Base-by-base conservation (phyloP, 192 early-diverging fungal species). In the Rhizoclosmatium globosum region DNA sequence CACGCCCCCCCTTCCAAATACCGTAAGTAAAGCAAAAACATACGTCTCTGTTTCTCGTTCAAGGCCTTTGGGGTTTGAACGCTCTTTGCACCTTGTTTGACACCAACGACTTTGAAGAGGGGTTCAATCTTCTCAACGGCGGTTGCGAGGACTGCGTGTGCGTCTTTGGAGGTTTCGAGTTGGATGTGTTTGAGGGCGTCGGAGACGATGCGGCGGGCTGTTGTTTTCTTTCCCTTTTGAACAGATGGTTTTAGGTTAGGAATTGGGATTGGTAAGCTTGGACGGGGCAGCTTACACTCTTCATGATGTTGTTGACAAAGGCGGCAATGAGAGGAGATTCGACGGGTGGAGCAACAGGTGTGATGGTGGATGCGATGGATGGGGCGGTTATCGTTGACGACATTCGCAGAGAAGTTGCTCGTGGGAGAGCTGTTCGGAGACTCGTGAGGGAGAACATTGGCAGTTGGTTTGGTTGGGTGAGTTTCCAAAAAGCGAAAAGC, bases 291-390 rank as follows among this genome's bases (percentile, higher is more conserved):
- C 50, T 46, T 23, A 72, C 70, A 23, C 41, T 38, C 70, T 72
- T 72, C 96, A 98, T 98, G 68, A 98, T 90, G 74, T 92, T 95
- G 85, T 96, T 97, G 50, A 95, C 93, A 7, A 96, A 77, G 45
- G 94, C 94, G 23, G 89, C 86, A 9, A 95, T 70, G 13, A 96
- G 85, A 2, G 92, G 89, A 81, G 65, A 39, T 47, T 85, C 79
- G 76, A 66, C 17, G 23, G 70, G 70, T n/a, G 47, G 48, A 39
- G 48, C 53, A 2, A 50, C 31, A 9, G 70, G 4, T 58, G 68
- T 21, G 9, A 43, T 21, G 2, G 68, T 50, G 13, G 68, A 15
- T 17, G 68, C 39, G 13, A 47, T 53, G 17, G 70, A 21, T 1
- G 38, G 53, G 48, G 7, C 6, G 9, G 21, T 3, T 2, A 50